Percentiles rank a stretch among this genome's conserved stretches.
Evolutionary conservation across 2,329 filamentous ascomycete genomes (phyloP).

Genomic region (Alternaria sp.): DNA sequence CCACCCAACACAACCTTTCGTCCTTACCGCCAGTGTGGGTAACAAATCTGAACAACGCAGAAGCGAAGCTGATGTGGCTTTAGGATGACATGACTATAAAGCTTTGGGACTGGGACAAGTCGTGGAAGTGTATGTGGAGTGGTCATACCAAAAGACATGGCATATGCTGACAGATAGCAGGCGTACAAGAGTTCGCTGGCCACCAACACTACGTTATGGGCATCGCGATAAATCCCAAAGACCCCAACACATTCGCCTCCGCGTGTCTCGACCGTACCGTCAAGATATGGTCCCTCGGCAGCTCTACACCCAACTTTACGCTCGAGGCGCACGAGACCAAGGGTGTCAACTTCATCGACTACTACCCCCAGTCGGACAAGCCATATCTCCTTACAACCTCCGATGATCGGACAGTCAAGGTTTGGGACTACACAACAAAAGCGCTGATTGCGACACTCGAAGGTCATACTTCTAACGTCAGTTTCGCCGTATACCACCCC

Average conservation of each 20-base stretch:
- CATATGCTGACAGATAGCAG: slow-evolving; percentile 33
- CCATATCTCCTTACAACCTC: slow-evolving; percentile 94
- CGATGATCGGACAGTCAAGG: slow-evolving; percentile 94
- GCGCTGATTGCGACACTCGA: slow-evolving; percentile 95
- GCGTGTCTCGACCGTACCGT: slow-evolving; percentile 96
- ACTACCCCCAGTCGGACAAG: slow-evolving; percentile 72
- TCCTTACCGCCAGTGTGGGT: slow-evolving; percentile 80
- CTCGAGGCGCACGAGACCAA: slow-evolving; percentile 96
- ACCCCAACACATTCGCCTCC: slow-evolving; percentile 80
- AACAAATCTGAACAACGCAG: not conserved
- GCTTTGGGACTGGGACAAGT: slow-evolving; percentile 98
- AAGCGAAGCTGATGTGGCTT: slow-evolving; percentile 25
- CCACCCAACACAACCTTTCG: slow-evolving; percentile 93
- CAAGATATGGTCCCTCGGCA: slow-evolving; percentile 97
- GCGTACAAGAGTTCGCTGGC: slow-evolving; percentile 90
- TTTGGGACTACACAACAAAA: slow-evolving; percentile 99
- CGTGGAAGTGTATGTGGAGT: slow-evolving; percentile 77
- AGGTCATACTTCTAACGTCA: slow-evolving; percentile 97
- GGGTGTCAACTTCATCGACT: slow-evolving; percentile 98
- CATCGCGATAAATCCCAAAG: slow-evolving; percentile 93
- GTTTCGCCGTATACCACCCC: slow-evolving; percentile 96
- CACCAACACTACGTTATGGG: slow-evolving; percentile 98
- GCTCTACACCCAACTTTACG: slow-evolving; percentile 92
- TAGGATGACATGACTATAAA: slow-evolving; percentile 68
- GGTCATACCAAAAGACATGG: not conserved